These are phyloP conservation scores for Dalechampia spathulata DNA, from an alignment of 441 rosid species.

Conservation along the genomic window DNA sequence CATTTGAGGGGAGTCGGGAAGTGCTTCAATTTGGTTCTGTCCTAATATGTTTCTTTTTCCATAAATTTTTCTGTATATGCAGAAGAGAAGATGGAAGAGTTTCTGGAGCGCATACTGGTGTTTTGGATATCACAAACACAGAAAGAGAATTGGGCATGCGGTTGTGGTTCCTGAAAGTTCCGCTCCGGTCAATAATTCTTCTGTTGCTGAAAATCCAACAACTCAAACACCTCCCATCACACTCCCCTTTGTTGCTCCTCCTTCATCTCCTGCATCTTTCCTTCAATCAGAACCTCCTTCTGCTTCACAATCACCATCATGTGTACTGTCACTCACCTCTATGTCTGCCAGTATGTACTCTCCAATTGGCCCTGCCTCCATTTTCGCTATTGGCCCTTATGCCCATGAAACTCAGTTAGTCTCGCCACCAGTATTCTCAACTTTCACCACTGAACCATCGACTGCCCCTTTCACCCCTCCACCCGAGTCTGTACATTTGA, in stretches of 20 bases:
- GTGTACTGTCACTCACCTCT: slow-evolving; percentile 55
- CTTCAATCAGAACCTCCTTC: slow-evolving; percentile 90
- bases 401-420: slow-evolving; percentile 91
- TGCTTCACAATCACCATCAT: slow-evolving; percentile 72
- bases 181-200: slow-evolving; percentile 24
- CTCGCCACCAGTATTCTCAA: slow-evolving; percentile 86
- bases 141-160: slow-evolving; percentile 65
- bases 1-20: background rate
- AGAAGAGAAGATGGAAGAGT: slow-evolving; percentile 73
- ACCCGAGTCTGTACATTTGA: slow-evolving; percentile 65
- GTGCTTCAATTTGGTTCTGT: slow-evolving; percentile 1
- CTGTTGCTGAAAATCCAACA: slow-evolving; percentile 27
- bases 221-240: slow-evolving; percentile 33
- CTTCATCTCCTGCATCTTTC: slow-evolving; percentile 95
- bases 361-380: slow-evolving; percentile 66
- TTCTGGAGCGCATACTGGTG: slow-evolving; percentile 61
- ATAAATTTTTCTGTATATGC: slow-evolving; percentile 16
- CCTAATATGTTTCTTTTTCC: slow-evolving; percentile 2
- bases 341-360: slow-evolving; percentile 60
- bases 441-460: slow-evolving; percentile 91
- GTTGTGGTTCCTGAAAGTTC: slow-evolving; percentile 51
- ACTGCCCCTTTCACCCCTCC: slow-evolving; percentile 95
- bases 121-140: slow-evolving; percentile 55
- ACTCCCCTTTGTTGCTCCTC: slow-evolving; percentile 86
- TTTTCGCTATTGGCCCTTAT: slow-evolving; percentile 90